These are phyloP conservation scores for Neurospora sp. DNA, from an alignment of 495 filamentous ascomycete genomes.

Conservation along the genomic window DNA sequence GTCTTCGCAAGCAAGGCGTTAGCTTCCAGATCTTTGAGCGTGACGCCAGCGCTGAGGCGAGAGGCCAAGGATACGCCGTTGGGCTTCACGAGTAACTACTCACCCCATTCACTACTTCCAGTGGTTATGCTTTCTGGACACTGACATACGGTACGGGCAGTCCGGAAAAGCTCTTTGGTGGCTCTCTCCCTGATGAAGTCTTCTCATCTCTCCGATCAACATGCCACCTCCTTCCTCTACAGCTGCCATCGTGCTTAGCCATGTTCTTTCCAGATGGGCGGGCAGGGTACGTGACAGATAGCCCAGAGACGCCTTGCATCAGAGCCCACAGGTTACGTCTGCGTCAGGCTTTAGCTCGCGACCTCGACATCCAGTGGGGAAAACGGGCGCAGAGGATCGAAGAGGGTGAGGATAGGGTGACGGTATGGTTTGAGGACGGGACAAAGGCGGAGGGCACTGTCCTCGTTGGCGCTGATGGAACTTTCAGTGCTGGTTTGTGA, in stretches of 20 bases:
- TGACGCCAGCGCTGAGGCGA: constrained; percentile 24
- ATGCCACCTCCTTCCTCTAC: constrained; percentile 32
- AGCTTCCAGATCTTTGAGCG: constrained; percentile 43
- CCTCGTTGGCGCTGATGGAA: constrained; percentile 42
- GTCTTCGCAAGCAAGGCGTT: constrained; percentile 40
- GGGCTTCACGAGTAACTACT: constrained; percentile 42
- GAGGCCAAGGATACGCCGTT: constrained; percentile 43
- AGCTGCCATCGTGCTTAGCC: constrained; percentile 37
- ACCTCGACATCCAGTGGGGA: constrained; percentile 25
- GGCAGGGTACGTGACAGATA: constrained; percentile 13
- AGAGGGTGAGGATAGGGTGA: constrained; percentile 38
- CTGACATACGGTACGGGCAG: constrained; percentile 1
- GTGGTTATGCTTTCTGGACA: background rate
- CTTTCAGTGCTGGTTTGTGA: constrained; percentile 21
- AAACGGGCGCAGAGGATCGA: constrained; percentile 19
- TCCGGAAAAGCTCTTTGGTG: constrained; percentile 21
- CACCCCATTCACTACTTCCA: background rate
- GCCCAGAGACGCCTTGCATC: constrained; percentile 27
- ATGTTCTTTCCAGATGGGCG: constrained; percentile 8
- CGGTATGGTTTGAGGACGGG: constrained; percentile 62
- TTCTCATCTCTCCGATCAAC: constrained; percentile 5
- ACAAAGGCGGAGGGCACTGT: constrained; percentile 39
- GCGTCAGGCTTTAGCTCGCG: constrained; percentile 20
- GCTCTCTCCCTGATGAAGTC: constrained; percentile 11
- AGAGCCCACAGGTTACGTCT: constrained; percentile 35